phyloP scores from a whole-genome alignment of 805 yeast genomes.

The Pichia phayaonensis region DNA sequence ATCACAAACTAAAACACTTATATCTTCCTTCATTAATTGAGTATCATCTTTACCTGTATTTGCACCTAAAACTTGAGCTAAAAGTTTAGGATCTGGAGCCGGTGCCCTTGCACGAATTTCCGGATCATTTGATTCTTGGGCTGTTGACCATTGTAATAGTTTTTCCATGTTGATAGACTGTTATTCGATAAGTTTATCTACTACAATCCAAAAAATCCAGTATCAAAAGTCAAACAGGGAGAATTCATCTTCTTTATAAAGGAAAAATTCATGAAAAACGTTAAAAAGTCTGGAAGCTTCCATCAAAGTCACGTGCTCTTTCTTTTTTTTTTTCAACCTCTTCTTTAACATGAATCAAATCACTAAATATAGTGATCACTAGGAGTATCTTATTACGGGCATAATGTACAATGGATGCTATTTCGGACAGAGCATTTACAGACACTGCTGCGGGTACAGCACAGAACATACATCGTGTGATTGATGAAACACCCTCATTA shows the following conservation, averaged over 20 bases:
- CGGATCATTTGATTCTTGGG: slow-evolving; percentile 65
- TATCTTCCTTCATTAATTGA: slow-evolving; percentile 72
- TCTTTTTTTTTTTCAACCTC: too few relatives aligned
- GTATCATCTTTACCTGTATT: slow-evolving; percentile 67
- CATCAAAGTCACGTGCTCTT: neutral
- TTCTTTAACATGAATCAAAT: too few relatives aligned
- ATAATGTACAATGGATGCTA: slow-evolving; percentile 48
- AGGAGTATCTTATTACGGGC: too few relatives aligned
- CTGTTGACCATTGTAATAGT: slow-evolving; percentile 84
- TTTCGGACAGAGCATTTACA: slow-evolving; percentile 49
- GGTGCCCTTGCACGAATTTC: slow-evolving; percentile 59
- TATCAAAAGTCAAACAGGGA: neutral
- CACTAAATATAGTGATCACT: too few relatives aligned
- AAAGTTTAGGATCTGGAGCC: slow-evolving; percentile 67
- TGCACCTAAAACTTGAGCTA: slow-evolving; percentile 71
- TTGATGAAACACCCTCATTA: slow-evolving; percentile 69
- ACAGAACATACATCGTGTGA: slow-evolving; percentile 17
- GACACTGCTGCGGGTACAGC: slow-evolving; percentile 14
- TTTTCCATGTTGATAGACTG: slow-evolving; percentile 59
- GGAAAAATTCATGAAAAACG: neutral
- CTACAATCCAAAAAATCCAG: too few relatives aligned
- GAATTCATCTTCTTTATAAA: neutral
- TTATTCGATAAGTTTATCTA: neutral
- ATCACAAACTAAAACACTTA: slow-evolving; percentile 44
- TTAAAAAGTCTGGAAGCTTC: neutral